phyloP scores from a whole-genome alignment of 805 yeast genomes.

The Ogataea philodendri region DNA sequence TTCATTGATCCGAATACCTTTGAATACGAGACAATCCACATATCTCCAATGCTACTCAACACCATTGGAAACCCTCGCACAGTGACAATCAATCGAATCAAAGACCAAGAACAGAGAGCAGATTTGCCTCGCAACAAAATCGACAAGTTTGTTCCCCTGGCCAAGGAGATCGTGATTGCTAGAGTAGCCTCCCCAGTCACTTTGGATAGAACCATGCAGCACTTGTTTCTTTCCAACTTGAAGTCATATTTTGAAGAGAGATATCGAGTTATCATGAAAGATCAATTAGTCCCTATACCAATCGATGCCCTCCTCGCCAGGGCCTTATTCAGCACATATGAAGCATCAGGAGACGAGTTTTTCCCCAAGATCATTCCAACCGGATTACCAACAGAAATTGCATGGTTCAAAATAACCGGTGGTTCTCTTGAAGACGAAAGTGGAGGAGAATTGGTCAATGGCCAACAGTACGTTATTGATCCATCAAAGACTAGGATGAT shows the following conservation, averaged over 20 bases:
- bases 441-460: constrained; percentile 22
- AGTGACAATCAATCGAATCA: constrained; percentile 18
- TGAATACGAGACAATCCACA: constrained; percentile 39
- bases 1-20: constrained; percentile 62
- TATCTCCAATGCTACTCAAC: constrained; percentile 61
- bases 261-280: constrained; percentile 56
- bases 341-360: constrained; percentile 16
- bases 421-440: constrained; percentile 36
- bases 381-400: constrained; percentile 68
- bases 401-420: constrained; percentile 78
- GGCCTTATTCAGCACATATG: constrained; percentile 45
- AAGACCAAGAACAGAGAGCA: constrained; percentile 25
- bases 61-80: constrained; percentile 42
- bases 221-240: constrained; percentile 57
- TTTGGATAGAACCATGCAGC: constrained; percentile 60
- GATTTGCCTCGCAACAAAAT: constrained; percentile 24
- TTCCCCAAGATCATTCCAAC: constrained; percentile 46
- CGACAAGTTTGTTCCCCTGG: constrained; percentile 40
- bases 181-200: constrained; percentile 69
- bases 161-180: constrained; percentile 62
- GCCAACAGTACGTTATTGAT: constrained; percentile 56
- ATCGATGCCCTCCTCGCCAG: constrained; percentile 68
- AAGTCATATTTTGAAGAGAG: constrained; percentile 58
- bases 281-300: constrained; percentile 73
- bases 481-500: constrained; percentile 66